These are phyloP conservation scores for Knufia petricola DNA, from an alignment of 2,329 filamentous ascomycete genomes.

Conservation along the genomic window DNA sequence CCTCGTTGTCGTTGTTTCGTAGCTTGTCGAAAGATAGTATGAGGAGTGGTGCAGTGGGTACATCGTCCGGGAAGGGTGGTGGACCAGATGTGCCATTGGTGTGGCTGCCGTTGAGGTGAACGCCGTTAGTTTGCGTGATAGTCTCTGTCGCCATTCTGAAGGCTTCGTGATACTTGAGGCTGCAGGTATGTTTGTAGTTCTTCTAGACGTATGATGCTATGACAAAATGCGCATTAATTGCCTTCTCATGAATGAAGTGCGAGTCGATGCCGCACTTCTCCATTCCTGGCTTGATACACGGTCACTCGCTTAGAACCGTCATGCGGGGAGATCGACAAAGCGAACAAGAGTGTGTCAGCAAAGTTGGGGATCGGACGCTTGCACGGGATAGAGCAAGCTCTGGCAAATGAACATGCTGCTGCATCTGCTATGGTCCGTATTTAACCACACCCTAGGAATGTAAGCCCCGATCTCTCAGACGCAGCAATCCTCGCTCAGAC, in stretches of 20 bases:
- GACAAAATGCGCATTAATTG: too few species aligned
- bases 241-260: background rate
- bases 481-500: too few species aligned
- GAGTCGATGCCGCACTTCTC: background rate
- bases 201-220: too few species aligned
- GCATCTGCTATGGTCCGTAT: too few species aligned
- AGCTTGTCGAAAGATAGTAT: constrained; percentile 34
- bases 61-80: constrained; percentile 34
- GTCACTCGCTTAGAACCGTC: background rate
- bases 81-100: background rate
- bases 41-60: constrained; percentile 37
- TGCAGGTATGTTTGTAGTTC: background rate
- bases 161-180: background rate
- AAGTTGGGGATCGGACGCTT: too few species aligned
- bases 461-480: too few species aligned
- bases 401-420: too few species aligned
- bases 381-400: too few species aligned
- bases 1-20: constrained; percentile 27
- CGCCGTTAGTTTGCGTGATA: background rate
- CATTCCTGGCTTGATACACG: background rate
- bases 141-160: background rate
- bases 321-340: background rate
- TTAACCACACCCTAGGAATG: too few species aligned
- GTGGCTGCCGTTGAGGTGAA: constrained; percentile 5
- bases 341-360: too few species aligned